These are phyloP conservation scores for Rosa rugosa DNA, from an alignment of 306 rosid species.

Conservation along the genomic window DNA sequence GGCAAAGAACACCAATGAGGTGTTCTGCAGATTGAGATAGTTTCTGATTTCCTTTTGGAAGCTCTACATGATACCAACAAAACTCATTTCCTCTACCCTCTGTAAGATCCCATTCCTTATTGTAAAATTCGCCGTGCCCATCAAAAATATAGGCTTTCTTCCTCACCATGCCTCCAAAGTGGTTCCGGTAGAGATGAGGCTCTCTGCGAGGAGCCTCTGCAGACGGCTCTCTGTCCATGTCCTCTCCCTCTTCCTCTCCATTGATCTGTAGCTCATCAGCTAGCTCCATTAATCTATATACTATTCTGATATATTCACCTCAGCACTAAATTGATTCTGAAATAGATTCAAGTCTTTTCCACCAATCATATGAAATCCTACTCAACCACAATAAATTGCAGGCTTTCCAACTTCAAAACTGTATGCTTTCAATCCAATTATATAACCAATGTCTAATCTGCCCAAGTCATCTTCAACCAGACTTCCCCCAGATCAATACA, in stretches of 20 bases:
- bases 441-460: not conserved
- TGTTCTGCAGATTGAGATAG: slow-evolving; percentile 81
- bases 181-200: slow-evolving; percentile 30
- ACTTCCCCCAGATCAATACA: slow-evolving; percentile 15
- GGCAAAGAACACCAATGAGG: slow-evolving; percentile 82
- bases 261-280: slow-evolving; percentile 35
- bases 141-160: slow-evolving; percentile 88
- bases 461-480: slow-evolving; percentile 13
- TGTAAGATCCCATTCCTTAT: slow-evolving; percentile 78
- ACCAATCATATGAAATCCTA: slow-evolving; percentile 16
- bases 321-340: slow-evolving; percentile 17
- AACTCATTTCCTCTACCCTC: slow-evolving; percentile 74
- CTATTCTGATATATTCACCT: slow-evolving; percentile 20
- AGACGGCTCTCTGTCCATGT: slow-evolving; percentile 47
- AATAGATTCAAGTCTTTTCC: slow-evolving; percentile 5
- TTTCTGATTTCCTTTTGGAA: slow-evolving; percentile 77
- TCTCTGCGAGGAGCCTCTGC: slow-evolving; percentile 41
- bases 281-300: slow-evolving; percentile 51
- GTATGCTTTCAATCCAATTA: slow-evolving; percentile 10
- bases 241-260: slow-evolving; percentile 50
- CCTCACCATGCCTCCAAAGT: slow-evolving; percentile 58
- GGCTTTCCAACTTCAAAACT: slow-evolving; percentile 26
- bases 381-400: slow-evolving; percentile 7
- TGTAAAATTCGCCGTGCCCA: slow-evolving; percentile 63
- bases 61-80: slow-evolving; percentile 98